Conservation (phyloP, 441 rosid genomes). For the Eruca vesicaria region DNA sequence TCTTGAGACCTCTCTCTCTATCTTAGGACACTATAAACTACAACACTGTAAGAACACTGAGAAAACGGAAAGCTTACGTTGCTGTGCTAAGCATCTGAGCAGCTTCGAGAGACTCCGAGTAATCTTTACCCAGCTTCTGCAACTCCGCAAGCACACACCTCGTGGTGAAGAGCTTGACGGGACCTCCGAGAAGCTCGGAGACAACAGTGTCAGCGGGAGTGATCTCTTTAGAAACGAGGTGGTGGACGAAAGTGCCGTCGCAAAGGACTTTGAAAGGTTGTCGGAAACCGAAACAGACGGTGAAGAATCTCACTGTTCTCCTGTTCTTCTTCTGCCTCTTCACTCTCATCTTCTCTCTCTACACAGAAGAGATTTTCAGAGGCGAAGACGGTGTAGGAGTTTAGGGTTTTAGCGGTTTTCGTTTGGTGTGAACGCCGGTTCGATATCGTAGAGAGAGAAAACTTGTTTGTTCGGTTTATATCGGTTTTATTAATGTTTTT, state of each 20-base stretch:
- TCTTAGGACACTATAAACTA: too few relatives aligned
- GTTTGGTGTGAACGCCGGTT: neutral
- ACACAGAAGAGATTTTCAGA: neutral
- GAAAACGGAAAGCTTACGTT: slow-evolving; percentile 41
- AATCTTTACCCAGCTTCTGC: slow-evolving; percentile 64
- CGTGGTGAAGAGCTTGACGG: slow-evolving; percentile 88
- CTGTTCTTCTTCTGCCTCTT: slow-evolving; percentile 84
- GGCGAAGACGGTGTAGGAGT: neutral
- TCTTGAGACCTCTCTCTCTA: too few relatives aligned
- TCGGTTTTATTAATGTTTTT: too few relatives aligned
- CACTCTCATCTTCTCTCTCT: slow-evolving; percentile 61
- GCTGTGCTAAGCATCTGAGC: slow-evolving; percentile 59
- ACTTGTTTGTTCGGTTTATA: slow-evolving; percentile 1
- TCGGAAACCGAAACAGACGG: too few relatives aligned
- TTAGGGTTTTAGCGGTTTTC: neutral
- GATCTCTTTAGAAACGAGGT: slow-evolving; percentile 51
- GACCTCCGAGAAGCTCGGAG: slow-evolving; percentile 60
- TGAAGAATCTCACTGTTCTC: too few relatives aligned
- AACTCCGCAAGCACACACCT: slow-evolving; percentile 82
- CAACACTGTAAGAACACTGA: too few relatives aligned
- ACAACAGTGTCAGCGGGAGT: slow-evolving; percentile 71
- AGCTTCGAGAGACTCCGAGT: slow-evolving; percentile 55
- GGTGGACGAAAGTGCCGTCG: slow-evolving; percentile 83
- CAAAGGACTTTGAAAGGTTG: too few relatives aligned
- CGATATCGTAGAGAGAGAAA: neutral